These are phyloP conservation scores for Mortierella alpina DNA, from an alignment of 192 early-diverging fungal genomes.

Conservation along the genomic window DNA sequence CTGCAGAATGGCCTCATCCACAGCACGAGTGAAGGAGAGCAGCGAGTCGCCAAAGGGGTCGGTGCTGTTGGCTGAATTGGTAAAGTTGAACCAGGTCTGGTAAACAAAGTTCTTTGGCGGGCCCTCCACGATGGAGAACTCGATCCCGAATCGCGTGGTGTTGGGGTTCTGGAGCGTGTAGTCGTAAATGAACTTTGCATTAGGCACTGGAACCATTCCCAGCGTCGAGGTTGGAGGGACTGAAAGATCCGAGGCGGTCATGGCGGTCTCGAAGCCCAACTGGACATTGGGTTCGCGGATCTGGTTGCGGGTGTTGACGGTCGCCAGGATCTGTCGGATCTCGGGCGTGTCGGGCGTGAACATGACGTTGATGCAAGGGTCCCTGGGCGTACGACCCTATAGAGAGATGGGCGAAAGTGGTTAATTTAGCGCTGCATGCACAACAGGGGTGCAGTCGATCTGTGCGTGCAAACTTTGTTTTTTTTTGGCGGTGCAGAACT, in stretches of 20 bases:
- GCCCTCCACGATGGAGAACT: slow-evolving; percentile 45
- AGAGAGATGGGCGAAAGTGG: not conserved
- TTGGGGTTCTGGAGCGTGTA: slow-evolving; percentile 77
- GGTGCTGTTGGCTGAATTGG: slow-evolving; percentile 64
- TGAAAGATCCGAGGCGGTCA: slow-evolving; percentile 29
- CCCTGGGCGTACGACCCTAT: slow-evolving; percentile 54
- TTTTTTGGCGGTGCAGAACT: too few species aligned
- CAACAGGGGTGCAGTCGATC: not conserved
- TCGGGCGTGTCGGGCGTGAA: slow-evolving; percentile 62
- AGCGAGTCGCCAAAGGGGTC: slow-evolving; percentile 73
- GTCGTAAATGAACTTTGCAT: slow-evolving; percentile 72
- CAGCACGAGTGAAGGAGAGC: slow-evolving; percentile 67
- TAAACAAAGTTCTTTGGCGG: slow-evolving; percentile 71
- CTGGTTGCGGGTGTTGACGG: slow-evolving; percentile 27
- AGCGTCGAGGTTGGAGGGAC: slow-evolving; percentile 34
- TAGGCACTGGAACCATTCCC: slow-evolving; percentile 68
- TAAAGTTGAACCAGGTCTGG: slow-evolving; percentile 82
- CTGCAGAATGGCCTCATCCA: slow-evolving; percentile 75
- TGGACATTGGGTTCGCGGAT: slow-evolving; percentile 35
- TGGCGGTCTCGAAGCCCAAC: slow-evolving; percentile 28
- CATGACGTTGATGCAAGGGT: slow-evolving; percentile 72
- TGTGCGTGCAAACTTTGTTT: too few species aligned
- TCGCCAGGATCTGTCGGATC: slow-evolving; percentile 33
- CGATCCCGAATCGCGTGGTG: slow-evolving; percentile 70
- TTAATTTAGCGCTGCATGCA: slow-evolving; percentile 24